Evolutionary conservation across 2,329 filamentous ascomycete species (phyloP), one percentile per base, ranked within the genome.

Genomic region (Thyridium curvatum): DNA sequence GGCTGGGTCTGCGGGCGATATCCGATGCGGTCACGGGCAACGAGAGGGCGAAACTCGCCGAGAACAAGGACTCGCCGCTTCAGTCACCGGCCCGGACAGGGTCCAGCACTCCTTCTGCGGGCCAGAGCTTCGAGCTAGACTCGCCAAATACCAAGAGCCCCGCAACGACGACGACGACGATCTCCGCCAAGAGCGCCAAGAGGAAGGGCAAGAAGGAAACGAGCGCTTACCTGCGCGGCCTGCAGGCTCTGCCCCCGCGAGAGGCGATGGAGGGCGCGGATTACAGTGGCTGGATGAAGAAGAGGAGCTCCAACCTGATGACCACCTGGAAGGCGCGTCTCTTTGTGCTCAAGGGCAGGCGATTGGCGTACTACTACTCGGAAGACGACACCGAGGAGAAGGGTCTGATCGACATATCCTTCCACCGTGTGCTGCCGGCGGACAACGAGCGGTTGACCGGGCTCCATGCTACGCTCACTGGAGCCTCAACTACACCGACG

Each of bases 231-330:
- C 86, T 82, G 14, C 83, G 86, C 21, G 93, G 93, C 0, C 66
- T 97, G 31, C 76, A 86, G 50, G 89, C 90, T 61, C 84, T 91
- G 43, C 67, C 77, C 0, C 93, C 93, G 0, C 72, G 80, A 40
- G 87, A 95, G 56, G 89, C 91, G 44, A 93, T 95, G 62, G 68
- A 80, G 45, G 81, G 79, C 44, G 91, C 88, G 40, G 91, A 98
- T 55, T 97, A 95, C 59, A 91, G 84, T 53, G 93, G 93, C 2
- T 98, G 93, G 93, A 98, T 98, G 93, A 97, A 93, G 71, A 98
- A 98, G 74, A 90, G 94, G 63, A 95, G 88, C 43, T 91, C 88
- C 2, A 93, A 91, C 53, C 71, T 97, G 28, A 95, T 98, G 83
- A 89, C 89, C 3, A 95, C 90, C 2, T 98, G 93, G 93, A 98